A percentile compares a stretch with the other conserved stretches of the same genome.
These are phyloP conservation scores for Ogataea haglerorum DNA, from an alignment of 805 yeast species.

Conservation along the genomic window DNA sequence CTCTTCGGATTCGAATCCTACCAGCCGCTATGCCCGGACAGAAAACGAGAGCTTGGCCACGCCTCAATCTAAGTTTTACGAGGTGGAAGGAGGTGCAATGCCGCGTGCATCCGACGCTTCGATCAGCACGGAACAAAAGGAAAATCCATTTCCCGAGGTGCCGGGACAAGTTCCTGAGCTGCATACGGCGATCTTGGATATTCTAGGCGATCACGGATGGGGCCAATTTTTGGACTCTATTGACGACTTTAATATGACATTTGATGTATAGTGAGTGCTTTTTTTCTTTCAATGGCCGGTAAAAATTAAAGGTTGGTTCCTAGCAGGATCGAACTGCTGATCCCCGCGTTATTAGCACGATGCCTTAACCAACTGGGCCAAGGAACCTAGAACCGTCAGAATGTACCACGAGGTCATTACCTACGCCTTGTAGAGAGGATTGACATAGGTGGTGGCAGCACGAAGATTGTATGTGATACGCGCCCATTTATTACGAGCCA, in stretches of 20 bases:
- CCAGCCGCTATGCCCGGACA: not conserved
- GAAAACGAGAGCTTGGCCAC: not conserved
- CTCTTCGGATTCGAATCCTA: slow-evolving; percentile 2
- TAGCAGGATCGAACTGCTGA: slow-evolving; percentile 88
- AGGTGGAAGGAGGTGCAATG: too few relatives aligned
- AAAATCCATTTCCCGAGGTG: not conserved
- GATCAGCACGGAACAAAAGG: not conserved
- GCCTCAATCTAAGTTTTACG: not conserved
- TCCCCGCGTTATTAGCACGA: slow-evolving; percentile 50
- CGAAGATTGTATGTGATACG: too few relatives aligned
- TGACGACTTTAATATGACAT: slow-evolving; percentile 26
- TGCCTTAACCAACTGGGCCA: slow-evolving; percentile 47
- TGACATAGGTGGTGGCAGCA: too few relatives aligned
- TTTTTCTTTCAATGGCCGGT: not conserved
- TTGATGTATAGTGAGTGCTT: slow-evolving; percentile 12
- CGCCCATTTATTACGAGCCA: too few relatives aligned
- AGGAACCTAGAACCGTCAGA: slow-evolving; percentile 28
- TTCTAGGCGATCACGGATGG: slow-evolving; percentile 33
- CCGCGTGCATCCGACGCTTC: too few relatives aligned
- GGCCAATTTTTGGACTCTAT: slow-evolving; percentile 27
- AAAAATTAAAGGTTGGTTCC: slow-evolving; percentile 51
- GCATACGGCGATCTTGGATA: slow-evolving; percentile 26
- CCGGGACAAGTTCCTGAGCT: slow-evolving; percentile 7
- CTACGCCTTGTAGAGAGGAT: too few relatives aligned
- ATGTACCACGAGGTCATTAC: not conserved